Evolutionary conservation across 306 rosid genomes (phyloP), one percentile per base, ranked within the genome.

Genomic region (Calophaca sinica): DNA sequence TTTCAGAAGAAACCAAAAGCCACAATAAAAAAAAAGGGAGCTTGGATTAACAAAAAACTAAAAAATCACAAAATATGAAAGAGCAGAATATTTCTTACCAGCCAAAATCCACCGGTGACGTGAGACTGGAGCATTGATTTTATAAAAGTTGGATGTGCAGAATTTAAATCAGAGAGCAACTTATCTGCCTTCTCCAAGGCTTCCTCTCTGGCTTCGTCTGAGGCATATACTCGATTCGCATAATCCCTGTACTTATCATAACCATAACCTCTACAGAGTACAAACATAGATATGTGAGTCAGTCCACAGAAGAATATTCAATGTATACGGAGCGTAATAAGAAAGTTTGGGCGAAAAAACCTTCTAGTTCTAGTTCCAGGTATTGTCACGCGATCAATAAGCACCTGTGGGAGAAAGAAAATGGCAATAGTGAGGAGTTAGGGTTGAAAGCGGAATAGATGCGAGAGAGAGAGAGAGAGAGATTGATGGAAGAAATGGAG

Each of bases 101-200:
- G 90, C 98, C 98, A 91, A 65, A 89, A 93, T 46, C 97, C 97
- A 29, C 98, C 98, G 32, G 86, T 86, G 7, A 93, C 82, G 79
- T 91, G 97, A 3, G 98, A 91, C 54, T 68, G 96, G 15, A 93
- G 96, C 97, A 93, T 93, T 57, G 98, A 5, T 74, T 87, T 93
- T 1, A 87, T 50, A 63, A 91, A 88, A 15, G 48, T 39, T 0
- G 97, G 98, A 73, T 72, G 68, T 9, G 62, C 14, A 5, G 89
- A 69, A 7, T 85, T 85, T 59, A 93, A 79, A 65, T 59, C 81
- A 2, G 72, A 81, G 60, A 69, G 63, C 3, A 88, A 68, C 46
- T 78, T 63, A 32, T 89, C 87, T 8, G 98, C 98, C 71, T 79
- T 89, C 51, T 78, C 86, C 9, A 76, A 53, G 1, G 96, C 93